Percentiles rank a stretch among this genome's conserved stretches.
Evolutionary conservation across 1,284 basidiomycete species (phyloP).

Genomic region (Hortiboletus rubellus): DNA sequence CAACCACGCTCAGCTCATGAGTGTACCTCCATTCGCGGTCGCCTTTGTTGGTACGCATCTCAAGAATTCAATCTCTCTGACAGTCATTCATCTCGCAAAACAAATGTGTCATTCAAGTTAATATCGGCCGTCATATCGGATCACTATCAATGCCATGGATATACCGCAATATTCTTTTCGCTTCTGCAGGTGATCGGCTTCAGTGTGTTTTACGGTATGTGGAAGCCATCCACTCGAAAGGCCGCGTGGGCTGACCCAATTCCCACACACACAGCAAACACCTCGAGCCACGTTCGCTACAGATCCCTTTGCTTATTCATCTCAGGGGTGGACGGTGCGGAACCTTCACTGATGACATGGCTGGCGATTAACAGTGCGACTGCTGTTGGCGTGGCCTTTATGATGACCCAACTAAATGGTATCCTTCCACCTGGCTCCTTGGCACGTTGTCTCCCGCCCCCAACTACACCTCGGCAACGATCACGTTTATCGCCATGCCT

Average conservation of each 20-base stretch:
- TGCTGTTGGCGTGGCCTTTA: slow-evolving; percentile 51
- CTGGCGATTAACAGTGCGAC: slow-evolving; percentile 59
- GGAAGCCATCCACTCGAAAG: not conserved
- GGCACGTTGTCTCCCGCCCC: slow-evolving; percentile 44
- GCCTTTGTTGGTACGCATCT: slow-evolving; percentile 40
- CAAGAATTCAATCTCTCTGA: not conserved
- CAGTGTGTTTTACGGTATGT: slow-evolving; percentile 46
- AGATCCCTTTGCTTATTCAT: slow-evolving; percentile 52
- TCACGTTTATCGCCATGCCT: slow-evolving; percentile 40
- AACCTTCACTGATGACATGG: slow-evolving; percentile 52
- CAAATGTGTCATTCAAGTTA: slow-evolving; percentile 44
- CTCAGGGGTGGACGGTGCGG: slow-evolving; percentile 43
- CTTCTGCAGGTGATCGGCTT: slow-evolving; percentile 45
- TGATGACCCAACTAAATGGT: slow-evolving; percentile 53
- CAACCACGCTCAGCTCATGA: slow-evolving; percentile 49
- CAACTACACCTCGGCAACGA: slow-evolving; percentile 42
- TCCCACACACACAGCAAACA: slow-evolving; percentile 13
- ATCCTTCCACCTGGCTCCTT: slow-evolving; percentile 56
- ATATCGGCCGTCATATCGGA: slow-evolving; percentile 44
- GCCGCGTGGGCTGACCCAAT: not conserved
- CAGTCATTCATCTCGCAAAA: not conserved
- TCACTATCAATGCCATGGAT: slow-evolving; percentile 44
- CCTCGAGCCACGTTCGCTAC: slow-evolving; percentile 42
- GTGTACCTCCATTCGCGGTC: slow-evolving; percentile 6
- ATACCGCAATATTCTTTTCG: slow-evolving; percentile 38